These are phyloP conservation scores for Naganishia kalamii DNA, from an alignment of 768 basidiomycete genomes.

Conservation along the genomic window DNA sequence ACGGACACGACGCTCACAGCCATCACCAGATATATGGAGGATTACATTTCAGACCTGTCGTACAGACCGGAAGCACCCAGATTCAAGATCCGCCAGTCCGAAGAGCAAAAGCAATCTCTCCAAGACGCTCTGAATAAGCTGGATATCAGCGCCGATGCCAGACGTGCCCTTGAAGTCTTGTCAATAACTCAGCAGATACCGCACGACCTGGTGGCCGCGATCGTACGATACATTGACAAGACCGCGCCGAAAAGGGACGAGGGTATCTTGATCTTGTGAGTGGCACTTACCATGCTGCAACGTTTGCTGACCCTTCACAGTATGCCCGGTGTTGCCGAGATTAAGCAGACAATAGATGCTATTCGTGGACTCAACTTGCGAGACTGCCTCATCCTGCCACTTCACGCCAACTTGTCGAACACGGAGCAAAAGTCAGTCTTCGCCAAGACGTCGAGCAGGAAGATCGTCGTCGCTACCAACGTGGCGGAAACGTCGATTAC, in stretches of 20 bases:
- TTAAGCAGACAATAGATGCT: slow-evolving; percentile 65
- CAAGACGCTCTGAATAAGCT: slow-evolving; percentile 53
- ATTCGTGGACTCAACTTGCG: slow-evolving; percentile 46
- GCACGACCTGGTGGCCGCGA: slow-evolving; percentile 63
- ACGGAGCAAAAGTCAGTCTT: slow-evolving; percentile 80
- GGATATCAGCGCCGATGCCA: slow-evolving; percentile 55
- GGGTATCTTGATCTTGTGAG: slow-evolving; percentile 69
- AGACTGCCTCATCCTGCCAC: slow-evolving; percentile 54
- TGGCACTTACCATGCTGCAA: neutral
- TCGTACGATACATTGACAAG: slow-evolving; percentile 59
- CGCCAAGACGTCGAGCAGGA: slow-evolving; percentile 58
- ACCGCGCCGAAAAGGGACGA: slow-evolving; percentile 49
- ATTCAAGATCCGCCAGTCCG: slow-evolving; percentile 50
- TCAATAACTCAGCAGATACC: slow-evolving; percentile 63
- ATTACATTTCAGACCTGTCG: slow-evolving; percentile 56
- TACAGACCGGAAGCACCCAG: slow-evolving; percentile 54
- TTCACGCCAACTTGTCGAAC: slow-evolving; percentile 81
- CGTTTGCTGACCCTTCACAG: neutral
- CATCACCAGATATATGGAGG: slow-evolving; percentile 71
- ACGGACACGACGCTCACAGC: slow-evolving; percentile 19
- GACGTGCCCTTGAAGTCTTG: slow-evolving; percentile 59
- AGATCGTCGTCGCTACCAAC: slow-evolving; percentile 83
- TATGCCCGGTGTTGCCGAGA: slow-evolving; percentile 83
- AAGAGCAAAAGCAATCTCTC: slow-evolving; percentile 52
- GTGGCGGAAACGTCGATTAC: slow-evolving; percentile 79